Base-by-base conservation (phyloP, 208 protist genomes). In the Cochliopodium minus region DNA sequence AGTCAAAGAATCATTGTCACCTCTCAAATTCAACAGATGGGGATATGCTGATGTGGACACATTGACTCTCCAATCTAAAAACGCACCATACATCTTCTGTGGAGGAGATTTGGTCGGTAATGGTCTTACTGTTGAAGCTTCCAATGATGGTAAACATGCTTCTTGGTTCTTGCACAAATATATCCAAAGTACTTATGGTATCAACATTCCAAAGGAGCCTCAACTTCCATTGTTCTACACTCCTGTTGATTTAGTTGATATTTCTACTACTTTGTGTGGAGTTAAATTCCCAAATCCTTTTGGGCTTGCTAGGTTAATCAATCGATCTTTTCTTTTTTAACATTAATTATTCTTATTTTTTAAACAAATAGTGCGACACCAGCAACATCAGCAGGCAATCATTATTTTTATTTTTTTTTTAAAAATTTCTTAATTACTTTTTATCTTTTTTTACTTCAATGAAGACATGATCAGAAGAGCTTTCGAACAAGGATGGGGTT, bases 281-380 rank as follows among this genome's bases (percentile, higher is more conserved):
- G 9, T 91, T 6, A 70, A 77, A 25, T 90, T 90, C 64, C 53
- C 52, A n/a, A 91, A 91, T 62, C 85, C 85, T 33, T 88, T 85
- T 53, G 85, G 85, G 49, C 63, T 91, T 10, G 76, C 85, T 22
- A 73, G n/a, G n/a, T n/a, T n/a, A n/a, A n/a, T n/a, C n/a, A n/a
- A n/a, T n/a, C n/a, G n/a, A n/a, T n/a, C n/a, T n/a, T n/a, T n/a
- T n/a, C n/a, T n/a, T n/a, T n/a, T n/a, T n/a, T n/a, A n/a, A n/a
- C n/a, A n/a, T n/a, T n/a, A n/a, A n/a, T n/a, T n/a, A n/a, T n/a
- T n/a, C n/a, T n/a, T n/a, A n/a, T n/a, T n/a, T n/a, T n/a, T n/a
- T n/a, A n/a, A n/a, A n/a, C n/a, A n/a, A n/a, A n/a, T n/a, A n/a
- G 64, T 47, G 84, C 83, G 17, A 77, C 83, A 9, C 68, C 76